Evolutionary conservation across 2,329 filamentous ascomycete species (phyloP), one percentile per base, ranked within the genome.

Genomic region (Teratosphaeria zuluensis): DNA sequence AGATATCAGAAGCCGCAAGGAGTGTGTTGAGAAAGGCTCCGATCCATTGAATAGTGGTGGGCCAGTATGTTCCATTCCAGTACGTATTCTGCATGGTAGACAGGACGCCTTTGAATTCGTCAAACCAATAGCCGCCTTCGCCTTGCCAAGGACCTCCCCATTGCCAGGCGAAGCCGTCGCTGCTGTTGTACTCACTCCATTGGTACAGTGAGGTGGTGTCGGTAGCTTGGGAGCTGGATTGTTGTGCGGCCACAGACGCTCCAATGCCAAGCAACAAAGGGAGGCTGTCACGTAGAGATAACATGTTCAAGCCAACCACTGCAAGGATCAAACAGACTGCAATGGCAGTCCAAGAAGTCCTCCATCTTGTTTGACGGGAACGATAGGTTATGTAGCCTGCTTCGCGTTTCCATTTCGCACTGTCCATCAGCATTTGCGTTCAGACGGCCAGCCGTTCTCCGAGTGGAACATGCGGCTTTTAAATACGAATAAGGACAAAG

Each of bases 41-140:
- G 1, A 65, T 65, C 69, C 69, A 71, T 58, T 71, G 67, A 28
- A 69, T 60, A 6, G 64, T 64, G 4, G 52, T 58, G 1, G 66
- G 65, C 66, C 66, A 71, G 55, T 68, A 66, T 5, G 67, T 64
- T 7, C 68, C 69, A 53, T 70, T 68, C 65, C 66, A 72, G 57
- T 63, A 72, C 0, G 61, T 65, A 16, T 56, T 51, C 55, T 72
- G 69, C 67, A 71, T 65, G 1, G 62, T 64, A 42, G 59, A 59
- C 31, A 72, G 46, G 8, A 64, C 64, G 28, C 62, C 59, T 72
- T 59, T 55, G 7, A 66, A 65, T 53, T 69, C 60, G 12, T 64
- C 62, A 12, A 69, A 64, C 66, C 67, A 71, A 54, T 64, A 67
- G 3, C 62, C 58, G 16, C 54, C 24, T 16, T 55, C 14, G 24